phyloP scores from a whole-genome alignment of 176 grass and related monocot genomes.

The Paspalum notatum region DNA sequence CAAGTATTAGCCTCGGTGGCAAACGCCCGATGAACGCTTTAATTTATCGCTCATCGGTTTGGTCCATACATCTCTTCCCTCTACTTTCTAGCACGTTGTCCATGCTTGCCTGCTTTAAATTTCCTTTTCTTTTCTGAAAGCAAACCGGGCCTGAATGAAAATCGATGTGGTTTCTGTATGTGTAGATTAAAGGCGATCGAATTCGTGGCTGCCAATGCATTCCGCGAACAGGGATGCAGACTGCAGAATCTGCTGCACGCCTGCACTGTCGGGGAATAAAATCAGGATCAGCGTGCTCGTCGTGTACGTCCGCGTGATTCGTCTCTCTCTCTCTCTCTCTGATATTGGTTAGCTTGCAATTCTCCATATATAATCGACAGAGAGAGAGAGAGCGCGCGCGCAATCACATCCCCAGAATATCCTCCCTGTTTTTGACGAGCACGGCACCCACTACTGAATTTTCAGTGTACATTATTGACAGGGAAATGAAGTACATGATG shows the following conservation, averaged over 20 bases:
- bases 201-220: neutral
- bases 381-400: neutral
- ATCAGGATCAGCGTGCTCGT: neutral
- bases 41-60: neutral
- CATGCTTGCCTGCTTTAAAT: neutral
- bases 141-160: neutral
- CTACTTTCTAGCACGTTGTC: constrained; percentile 2
- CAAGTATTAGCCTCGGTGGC: neutral
- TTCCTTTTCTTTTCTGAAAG: neutral
- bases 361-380: neutral
- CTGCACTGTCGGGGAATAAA: neutral
- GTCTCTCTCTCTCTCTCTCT: neutral
- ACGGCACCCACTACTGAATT: neutral
- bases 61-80: neutral
- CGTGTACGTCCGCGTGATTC: neutral
- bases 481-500: neutral
- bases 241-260: neutral
- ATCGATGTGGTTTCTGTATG: neutral
- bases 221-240: neutral
- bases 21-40: neutral
- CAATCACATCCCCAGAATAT: neutral
- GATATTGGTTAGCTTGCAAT: neutral
- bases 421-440: neutral
- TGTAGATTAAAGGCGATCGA: neutral
- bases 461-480: too few relatives aligned